A percentile compares a stretch with the other conserved stretches of the same genome.
Evolutionary conservation across 2,329 filamentous ascomycete species (phyloP).

Genomic region (Ophiostoma quercus): DNA sequence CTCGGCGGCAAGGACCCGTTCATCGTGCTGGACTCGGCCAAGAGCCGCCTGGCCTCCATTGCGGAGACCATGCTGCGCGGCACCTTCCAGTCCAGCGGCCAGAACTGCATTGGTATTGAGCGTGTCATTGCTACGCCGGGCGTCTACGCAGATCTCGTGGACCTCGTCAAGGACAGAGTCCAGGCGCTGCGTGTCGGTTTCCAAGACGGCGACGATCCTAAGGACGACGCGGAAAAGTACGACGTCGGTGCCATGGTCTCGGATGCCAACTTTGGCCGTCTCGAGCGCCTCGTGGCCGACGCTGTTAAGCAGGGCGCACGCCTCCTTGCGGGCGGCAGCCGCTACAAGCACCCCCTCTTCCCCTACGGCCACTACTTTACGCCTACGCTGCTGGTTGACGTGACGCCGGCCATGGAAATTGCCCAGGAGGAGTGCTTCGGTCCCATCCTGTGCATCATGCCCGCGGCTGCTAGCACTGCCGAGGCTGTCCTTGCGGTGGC

Average conservation of each 20-base stretch:
- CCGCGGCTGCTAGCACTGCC: constrained; percentile 55
- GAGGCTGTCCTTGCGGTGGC: constrained; percentile 67
- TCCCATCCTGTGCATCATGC: constrained; percentile 82
- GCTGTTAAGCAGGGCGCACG: constrained; percentile 74
- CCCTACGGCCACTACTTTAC: constrained; percentile 84
- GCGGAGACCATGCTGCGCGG: constrained; percentile 82
- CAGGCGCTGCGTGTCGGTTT: constrained; percentile 68
- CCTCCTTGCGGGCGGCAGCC: constrained; percentile 73
- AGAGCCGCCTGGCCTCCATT: constrained; percentile 62
- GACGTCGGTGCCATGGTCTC: constrained; percentile 93
- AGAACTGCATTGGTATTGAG: constrained; percentile 98
- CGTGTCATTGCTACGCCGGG: constrained; percentile 74
- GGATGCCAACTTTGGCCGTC: constrained; percentile 63
- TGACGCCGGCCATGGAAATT: constrained; percentile 78
- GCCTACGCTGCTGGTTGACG: constrained; percentile 86
- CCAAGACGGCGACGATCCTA: constrained; percentile 30
- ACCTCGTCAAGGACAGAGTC: constrained; percentile 67
- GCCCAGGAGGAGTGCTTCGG: constrained; percentile 90
- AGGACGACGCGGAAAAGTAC: constrained; percentile 38
- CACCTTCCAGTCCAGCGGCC: constrained; percentile 89
- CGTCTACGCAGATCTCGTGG: constrained; percentile 69
- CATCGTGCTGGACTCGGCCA: constrained; percentile 72
- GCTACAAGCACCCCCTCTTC: constrained; percentile 65
- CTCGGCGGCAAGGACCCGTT: constrained; percentile 93
- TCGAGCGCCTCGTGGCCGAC: constrained; percentile 71